phyloP scores from a whole-genome alignment of 257 asterid genomes.

The Anisodus acutangulus region DNA sequence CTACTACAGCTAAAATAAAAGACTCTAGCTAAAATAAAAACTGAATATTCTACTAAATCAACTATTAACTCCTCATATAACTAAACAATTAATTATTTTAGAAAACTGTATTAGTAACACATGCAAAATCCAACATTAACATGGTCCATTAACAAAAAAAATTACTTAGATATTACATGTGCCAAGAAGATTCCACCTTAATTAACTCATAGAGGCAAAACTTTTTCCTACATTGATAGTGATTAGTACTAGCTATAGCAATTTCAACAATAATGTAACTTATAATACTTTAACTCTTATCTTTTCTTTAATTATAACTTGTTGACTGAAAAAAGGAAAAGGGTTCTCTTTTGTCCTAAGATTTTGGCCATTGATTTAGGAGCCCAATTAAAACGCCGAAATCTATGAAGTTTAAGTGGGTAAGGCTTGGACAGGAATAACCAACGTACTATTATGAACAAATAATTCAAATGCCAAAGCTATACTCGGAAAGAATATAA shows the following conservation, averaged over 20 bases:
- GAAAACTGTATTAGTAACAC: too few species aligned
- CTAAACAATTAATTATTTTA: too few species aligned
- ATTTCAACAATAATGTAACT: not conserved
- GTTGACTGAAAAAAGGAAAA: not conserved
- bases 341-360: not conserved
- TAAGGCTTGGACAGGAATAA: not conserved
- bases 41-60: too few species aligned
- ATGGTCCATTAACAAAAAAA: not conserved
- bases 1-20: too few species aligned
- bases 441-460: not conserved
- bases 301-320: not conserved
- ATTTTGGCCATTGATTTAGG: constrained; percentile 22
- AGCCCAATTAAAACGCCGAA: not conserved
- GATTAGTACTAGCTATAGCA: constrained; percentile 37
- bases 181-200: constrained; percentile 4
- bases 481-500: not conserved
- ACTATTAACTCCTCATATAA: too few species aligned
- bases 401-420: not conserved
- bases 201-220: not conserved
- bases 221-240: constrained; percentile 42
- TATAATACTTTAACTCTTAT: not conserved
- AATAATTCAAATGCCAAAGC: not conserved
- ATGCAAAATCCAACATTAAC: too few species aligned
- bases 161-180: not conserved
- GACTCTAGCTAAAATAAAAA: too few species aligned